Evolutionary conservation across 1,284 basidiomycete genomes (phyloP), one percentile per base, ranked within the genome.

Genomic region (Ganoderma lingzhi): DNA sequence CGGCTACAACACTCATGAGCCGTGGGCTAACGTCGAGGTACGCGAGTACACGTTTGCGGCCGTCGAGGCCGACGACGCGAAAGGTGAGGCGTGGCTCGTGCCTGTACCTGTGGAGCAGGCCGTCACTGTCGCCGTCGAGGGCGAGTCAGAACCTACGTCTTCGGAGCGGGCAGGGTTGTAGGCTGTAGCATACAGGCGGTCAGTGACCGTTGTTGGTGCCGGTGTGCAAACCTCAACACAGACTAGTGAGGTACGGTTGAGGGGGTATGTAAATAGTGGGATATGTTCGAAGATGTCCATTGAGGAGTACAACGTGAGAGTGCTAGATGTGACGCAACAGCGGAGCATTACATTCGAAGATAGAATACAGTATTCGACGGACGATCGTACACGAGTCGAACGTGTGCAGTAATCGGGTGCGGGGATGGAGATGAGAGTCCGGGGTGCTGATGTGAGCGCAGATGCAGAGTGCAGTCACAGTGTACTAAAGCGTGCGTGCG

Each of bases 1-100:
- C 35, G 77, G 77, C 4, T 63, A 64, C 65, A 77, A 77, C 69
- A 72, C 73, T 30, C 65, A 72, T 63, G 67, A 71, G 66, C 66
- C 72, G 48, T 80, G 79, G 79, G 78, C 78, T 17, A 81, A 81
- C 66, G 73, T 75, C 41, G 78, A 79, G 74, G 77, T 79, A 59
- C 69, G 77, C 41, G 78, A 77, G 73, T 78, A 76, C 67, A 78
- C 76, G 53, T 81, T 80, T 64, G 69, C 70, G 45, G 67, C 63
- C 23, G 76, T 78, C 6, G 76, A 75, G 55, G 75, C 72, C 65
- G 76, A 78, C 8, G 79, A 80, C 48, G 67, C 6, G 55, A 74
- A 75, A 8, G 76, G 70, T 2, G 74, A 77, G 65, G 78, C 77
- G 67, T 72, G 74, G 74, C 67, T 79, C 2, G 75, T 74, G 64